phyloP scores from a whole-genome alignment of 2,329 filamentous ascomycete species.

The Hyphodiscus sp. region DNA sequence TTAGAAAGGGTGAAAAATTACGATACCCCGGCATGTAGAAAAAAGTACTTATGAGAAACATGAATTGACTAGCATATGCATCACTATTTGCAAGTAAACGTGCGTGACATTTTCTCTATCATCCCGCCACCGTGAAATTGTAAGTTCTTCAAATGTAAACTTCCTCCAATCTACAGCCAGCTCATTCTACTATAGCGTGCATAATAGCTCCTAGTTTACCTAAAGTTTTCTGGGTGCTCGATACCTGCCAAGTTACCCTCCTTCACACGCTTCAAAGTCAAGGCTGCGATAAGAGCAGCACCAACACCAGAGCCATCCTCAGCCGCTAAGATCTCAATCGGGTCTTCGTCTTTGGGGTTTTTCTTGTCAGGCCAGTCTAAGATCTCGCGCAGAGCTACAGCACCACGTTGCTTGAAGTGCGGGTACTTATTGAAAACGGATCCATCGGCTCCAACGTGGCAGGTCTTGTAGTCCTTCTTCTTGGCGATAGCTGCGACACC shows the following conservation, averaged over 20 bases:
- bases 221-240: slow-evolving; percentile 58
- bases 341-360: slow-evolving; percentile 68
- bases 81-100: background rate
- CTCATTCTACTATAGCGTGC: background rate
- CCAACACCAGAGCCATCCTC: slow-evolving; percentile 98
- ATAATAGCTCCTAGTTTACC: slow-evolving; percentile 23
- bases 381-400: slow-evolving; percentile 85
- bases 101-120: background rate
- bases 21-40: slow-evolving; percentile 9
- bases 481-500: slow-evolving; percentile 94
- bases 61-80: background rate
- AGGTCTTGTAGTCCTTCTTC: slow-evolving; percentile 84
- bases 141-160: background rate
- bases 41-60: background rate
- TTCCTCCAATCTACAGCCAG: background rate
- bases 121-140: background rate
- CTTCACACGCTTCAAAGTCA: slow-evolving; percentile 59
- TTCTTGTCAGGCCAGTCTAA: slow-evolving; percentile 82
- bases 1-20: slow-evolving; percentile 7
- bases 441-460: slow-evolving; percentile 93
- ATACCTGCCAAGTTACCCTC: slow-evolving; percentile 59
- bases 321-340: slow-evolving; percentile 78
- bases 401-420: slow-evolving; percentile 90
- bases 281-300: slow-evolving; percentile 81
- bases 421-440: slow-evolving; percentile 99